Percentiles rank a stretch among this genome's conserved stretches.
phyloP scores from a whole-genome alignment of 345 rosid genomes.

The Excoecaria agallocha region DNA sequence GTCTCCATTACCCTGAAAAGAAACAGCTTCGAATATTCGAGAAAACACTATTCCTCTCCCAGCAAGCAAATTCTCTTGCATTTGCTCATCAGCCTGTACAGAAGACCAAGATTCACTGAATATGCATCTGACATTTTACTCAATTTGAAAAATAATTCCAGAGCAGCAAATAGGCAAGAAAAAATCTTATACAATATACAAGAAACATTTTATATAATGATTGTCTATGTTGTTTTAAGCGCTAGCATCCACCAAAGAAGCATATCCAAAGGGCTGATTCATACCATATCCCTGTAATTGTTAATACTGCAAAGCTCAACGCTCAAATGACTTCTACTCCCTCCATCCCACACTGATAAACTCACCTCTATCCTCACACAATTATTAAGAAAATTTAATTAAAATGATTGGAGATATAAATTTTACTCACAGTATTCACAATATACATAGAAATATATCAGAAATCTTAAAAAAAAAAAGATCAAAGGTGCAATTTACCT shows the following conservation, averaged over 20 bases:
- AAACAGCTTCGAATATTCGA: slow-evolving; percentile 62
- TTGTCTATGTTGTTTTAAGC: not conserved
- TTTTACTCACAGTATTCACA: too few species aligned
- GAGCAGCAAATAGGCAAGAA: not conserved
- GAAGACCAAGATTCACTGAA: slow-evolving; percentile 1
- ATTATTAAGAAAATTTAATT: too few species aligned
- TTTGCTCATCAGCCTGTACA: slow-evolving; percentile 66
- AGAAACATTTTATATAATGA: not conserved
- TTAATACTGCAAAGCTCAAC: not conserved
- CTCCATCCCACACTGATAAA: too few species aligned
- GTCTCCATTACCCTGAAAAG: slow-evolving; percentile 77
- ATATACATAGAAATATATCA: too few species aligned
- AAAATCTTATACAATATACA: not conserved
- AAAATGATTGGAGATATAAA: too few species aligned
- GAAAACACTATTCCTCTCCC: slow-evolving; percentile 76
- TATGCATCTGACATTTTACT: slow-evolving; percentile 1
- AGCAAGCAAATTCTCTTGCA: slow-evolving; percentile 56
- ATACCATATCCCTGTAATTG: not conserved
- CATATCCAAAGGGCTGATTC: not conserved
- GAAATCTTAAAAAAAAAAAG: too few species aligned
- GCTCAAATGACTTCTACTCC: not conserved
- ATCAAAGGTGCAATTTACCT: too few species aligned
- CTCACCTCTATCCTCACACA: too few species aligned
- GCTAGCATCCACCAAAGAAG: not conserved
- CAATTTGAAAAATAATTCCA: not conserved